These are phyloP conservation scores for Vinca minor DNA, from an alignment of 257 asterid species.

Conservation along the genomic window DNA sequence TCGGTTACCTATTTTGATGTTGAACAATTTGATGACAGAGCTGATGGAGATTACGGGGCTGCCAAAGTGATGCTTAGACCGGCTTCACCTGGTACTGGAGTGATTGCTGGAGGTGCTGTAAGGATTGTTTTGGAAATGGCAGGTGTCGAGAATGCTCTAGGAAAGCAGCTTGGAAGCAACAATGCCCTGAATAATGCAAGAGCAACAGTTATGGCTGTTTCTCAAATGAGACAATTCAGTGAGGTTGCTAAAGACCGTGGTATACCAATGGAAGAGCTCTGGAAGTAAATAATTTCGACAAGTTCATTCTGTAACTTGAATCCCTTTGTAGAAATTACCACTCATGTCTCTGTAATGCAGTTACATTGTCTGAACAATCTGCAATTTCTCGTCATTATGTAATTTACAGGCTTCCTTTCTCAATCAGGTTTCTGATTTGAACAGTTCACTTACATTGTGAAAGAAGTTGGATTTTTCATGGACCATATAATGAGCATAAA, in stretches of 20 bases:
- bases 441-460: not conserved
- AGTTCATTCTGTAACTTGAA: not conserved
- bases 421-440: not conserved
- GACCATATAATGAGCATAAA: not conserved
- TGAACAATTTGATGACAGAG: slow-evolving; percentile 30
- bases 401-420: not conserved
- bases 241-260: slow-evolving; percentile 90
- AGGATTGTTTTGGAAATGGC: slow-evolving; percentile 84
- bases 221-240: slow-evolving; percentile 77
- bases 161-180: slow-evolving; percentile 91
- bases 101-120: slow-evolving; percentile 96
- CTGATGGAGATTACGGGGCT: slow-evolving; percentile 80
- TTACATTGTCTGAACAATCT: not conserved
- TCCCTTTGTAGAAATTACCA: not conserved
- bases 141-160: slow-evolving; percentile 85
- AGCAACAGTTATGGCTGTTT: slow-evolving; percentile 83
- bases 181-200: slow-evolving; percentile 92
- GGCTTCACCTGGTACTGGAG: slow-evolving; percentile 95
- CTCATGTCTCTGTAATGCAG: not conserved
- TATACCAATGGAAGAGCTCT: slow-evolving; percentile 87
- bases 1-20: not conserved
- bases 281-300: slow-evolving; percentile 49
- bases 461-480: not conserved
- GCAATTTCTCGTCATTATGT: not conserved
- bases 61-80: slow-evolving; percentile 97